Percentiles rank a stretch among this genome's conserved stretches.
Evolutionary conservation across 2,329 filamentous ascomycete genomes (phyloP).

Genomic region (Fusarium metavorans): DNA sequence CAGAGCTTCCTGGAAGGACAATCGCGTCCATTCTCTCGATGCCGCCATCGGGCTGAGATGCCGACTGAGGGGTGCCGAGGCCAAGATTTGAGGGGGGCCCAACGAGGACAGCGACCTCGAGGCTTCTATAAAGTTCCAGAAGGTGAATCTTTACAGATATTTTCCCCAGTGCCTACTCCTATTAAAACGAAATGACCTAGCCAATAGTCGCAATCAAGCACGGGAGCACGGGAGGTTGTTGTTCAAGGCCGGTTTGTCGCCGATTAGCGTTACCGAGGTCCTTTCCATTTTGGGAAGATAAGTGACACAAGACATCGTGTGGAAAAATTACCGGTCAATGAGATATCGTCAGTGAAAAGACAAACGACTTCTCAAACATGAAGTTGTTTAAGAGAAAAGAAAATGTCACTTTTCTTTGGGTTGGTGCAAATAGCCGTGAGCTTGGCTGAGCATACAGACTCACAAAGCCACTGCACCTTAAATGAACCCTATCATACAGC

Average conservation of each 20-base stretch:
- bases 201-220: background rate
- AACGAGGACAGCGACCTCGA: background rate
- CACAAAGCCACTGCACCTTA: background rate
- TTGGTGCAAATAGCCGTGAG: background rate
- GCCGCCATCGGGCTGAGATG: constrained; percentile 11
- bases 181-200: background rate
- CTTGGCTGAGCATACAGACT: background rate
- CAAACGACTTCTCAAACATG: background rate
- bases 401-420: background rate
- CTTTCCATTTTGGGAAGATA: constrained; percentile 1
- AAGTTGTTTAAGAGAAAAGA: background rate
- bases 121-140: too few relatives aligned
- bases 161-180: background rate
- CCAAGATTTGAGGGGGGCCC: background rate
- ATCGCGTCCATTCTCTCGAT: constrained; percentile 38
- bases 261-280: constrained; percentile 32
- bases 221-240: background rate
- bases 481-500: background rate
- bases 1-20: constrained; percentile 48
- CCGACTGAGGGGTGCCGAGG: background rate
- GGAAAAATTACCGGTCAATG: background rate
- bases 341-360: background rate
- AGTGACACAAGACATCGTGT: constrained; percentile 2
- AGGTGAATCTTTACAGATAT: background rate
- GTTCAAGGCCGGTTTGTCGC: background rate